A percentile compares a stretch with the other conserved stretches of the same genome.
Conservation (phyloP, 2,329 filamentous ascomycete species). For the Penicillium sp. region DNA sequence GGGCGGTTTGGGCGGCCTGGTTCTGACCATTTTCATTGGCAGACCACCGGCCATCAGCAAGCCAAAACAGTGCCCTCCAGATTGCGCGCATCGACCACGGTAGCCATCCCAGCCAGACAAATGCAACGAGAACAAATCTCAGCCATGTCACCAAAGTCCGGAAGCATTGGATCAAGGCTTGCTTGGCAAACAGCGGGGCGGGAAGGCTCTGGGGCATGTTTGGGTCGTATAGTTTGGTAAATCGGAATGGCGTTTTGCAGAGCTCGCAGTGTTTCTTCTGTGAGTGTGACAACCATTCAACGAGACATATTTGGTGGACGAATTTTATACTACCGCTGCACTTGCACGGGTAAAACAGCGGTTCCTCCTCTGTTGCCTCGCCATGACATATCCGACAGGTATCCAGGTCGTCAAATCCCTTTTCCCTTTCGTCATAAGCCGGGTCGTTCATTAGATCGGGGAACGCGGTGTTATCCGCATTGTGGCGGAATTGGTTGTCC, state of each 20-base stretch:
- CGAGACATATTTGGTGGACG: constrained; percentile 95
- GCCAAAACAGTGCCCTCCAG: constrained; percentile 93
- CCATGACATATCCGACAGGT: constrained; percentile 97
- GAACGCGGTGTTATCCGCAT: constrained; percentile 23
- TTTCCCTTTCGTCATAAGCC: constrained; percentile 45
- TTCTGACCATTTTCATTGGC: constrained; percentile 29
- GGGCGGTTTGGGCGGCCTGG: constrained; percentile 14
- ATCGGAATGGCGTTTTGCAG: constrained; percentile 96
- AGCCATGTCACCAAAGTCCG: constrained; percentile 74
- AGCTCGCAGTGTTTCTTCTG: constrained; percentile 99
- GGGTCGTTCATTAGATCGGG: constrained; percentile 61
- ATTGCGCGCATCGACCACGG: constrained; percentile 88
- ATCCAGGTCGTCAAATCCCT: constrained; percentile 59
- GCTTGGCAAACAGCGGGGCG: constrained; percentile 73
- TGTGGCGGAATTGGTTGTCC: constrained; percentile 22
- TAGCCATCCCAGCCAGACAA: constrained; percentile 85
- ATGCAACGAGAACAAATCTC: constrained; percentile 72
- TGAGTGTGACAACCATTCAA: constrained; percentile 98
- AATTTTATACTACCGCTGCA: constrained; percentile 98
- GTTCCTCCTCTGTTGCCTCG: constrained; percentile 77
- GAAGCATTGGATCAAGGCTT: constrained; percentile 71
- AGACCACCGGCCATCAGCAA: constrained; percentile 74
- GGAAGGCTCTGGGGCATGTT: constrained; percentile 88
- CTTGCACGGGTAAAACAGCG: constrained; percentile 96
- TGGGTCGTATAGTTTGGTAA: constrained; percentile 95